Base-by-base conservation (phyloP, 1,284 basidiomycete genomes). In the Ceratobasidium sp. region DNA sequence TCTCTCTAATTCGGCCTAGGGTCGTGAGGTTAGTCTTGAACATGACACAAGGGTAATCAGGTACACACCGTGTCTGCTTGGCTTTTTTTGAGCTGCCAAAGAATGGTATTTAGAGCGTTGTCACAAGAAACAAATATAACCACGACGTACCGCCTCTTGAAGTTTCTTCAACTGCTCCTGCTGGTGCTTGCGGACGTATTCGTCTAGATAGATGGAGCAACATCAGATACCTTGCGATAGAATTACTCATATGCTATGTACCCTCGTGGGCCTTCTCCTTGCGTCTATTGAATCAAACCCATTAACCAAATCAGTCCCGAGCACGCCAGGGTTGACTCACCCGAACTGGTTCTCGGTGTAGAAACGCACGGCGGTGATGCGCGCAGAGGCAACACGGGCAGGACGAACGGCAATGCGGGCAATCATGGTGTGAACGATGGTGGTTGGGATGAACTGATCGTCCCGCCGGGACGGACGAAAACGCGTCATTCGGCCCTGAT, bases 331-430 rank as follows among this genome's bases (percentile, higher is more conserved):
- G 9, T 34, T 14, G 14, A 71, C 68, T 29, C 27, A 71, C 68
- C 41, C 56, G 51, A 71, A 71, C 41, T 71, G 68, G n/a, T 71
- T 29, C 43, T 71, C 68, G n/a, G 41, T n/a, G 43, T 71, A 71
- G 68, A 71, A 71, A 19, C 68, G 54, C 8, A 61, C 68, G 29
- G 54, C 68, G 11, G 53, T 46, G 27, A 34, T 8, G 16, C 68
- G 68, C n/a, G 56, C 24, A 11, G 61, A 29, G 24, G 29, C n/a
- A 31, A 48, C 22, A 16, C 39, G 61, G 24, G 46, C 54, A 48
- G 68, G 22, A 49, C 68, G 68, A 49, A 43, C 43, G 31, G 56
- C 56, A 71, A 71, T 48, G 43, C 68, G 68, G 56, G 68, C 68
- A 31, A 71, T 59, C 68, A 71, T 71, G 43, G 53, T 66, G 64